phyloP scores from a whole-genome alignment of 176 grass and related monocot genomes.

The Zoysia pacifica region DNA sequence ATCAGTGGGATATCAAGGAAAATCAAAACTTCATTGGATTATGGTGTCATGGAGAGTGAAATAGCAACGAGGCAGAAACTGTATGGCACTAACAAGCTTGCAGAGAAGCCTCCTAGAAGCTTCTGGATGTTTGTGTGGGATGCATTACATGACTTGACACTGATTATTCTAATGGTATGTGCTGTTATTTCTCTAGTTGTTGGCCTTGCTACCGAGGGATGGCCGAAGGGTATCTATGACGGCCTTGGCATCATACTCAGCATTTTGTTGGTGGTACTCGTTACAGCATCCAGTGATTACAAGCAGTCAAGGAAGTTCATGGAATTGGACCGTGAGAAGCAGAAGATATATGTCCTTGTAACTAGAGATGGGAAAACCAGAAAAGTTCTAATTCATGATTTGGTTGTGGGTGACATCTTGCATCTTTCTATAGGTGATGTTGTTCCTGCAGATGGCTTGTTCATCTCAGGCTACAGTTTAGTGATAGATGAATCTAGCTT shows the following conservation, averaged over 20 bases:
- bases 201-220: slow-evolving; percentile 76
- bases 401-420: slow-evolving; percentile 91
- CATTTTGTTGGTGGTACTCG: slow-evolving; percentile 85
- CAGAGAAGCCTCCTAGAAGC: slow-evolving; percentile 70
- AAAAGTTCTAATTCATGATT: slow-evolving; percentile 67
- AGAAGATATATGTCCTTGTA: slow-evolving; percentile 72
- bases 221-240: slow-evolving; percentile 89
- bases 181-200: slow-evolving; percentile 71
- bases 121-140: slow-evolving; percentile 97
- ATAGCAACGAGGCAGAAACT: slow-evolving; percentile 58
- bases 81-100: slow-evolving; percentile 67
- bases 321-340: slow-evolving; percentile 82
- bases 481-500: slow-evolving; percentile 87
- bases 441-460: slow-evolving; percentile 87
- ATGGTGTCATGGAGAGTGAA: slow-evolving; percentile 61
- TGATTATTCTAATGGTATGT: slow-evolving; percentile 79
- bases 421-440: slow-evolving; percentile 84
- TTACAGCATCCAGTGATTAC: slow-evolving; percentile 89
- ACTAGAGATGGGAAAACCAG: slow-evolving; percentile 68
- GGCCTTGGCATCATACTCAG: slow-evolving; percentile 82
- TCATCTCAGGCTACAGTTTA: slow-evolving; percentile 71
- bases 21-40: slow-evolving; percentile 56
- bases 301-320: slow-evolving; percentile 82
- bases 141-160: slow-evolving; percentile 80
- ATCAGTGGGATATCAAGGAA: slow-evolving; percentile 68